Base-by-base conservation (phyloP, 306 rosid species). In the Begonia peltatifolia region DNA sequence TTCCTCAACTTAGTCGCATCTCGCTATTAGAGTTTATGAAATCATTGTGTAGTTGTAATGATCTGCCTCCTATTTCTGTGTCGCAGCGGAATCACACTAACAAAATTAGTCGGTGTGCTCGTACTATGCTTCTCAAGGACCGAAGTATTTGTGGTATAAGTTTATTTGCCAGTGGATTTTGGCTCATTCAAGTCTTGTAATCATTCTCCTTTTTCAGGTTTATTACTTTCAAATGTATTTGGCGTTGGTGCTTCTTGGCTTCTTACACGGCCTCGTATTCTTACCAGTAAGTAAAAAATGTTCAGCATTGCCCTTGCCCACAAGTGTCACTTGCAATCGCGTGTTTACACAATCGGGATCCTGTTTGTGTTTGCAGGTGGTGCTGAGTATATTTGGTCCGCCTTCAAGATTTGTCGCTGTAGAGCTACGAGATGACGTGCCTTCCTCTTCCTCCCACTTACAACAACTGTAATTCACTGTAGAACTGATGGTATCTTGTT, bases 51-150 rank as follows among this genome's bases (percentile, higher is more conserved):
- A 20, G 41, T 63, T 66, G 48, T 57, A 63, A 14, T 56, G 20
- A 14, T 56, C 42, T 47, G 61, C 47, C 38, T 48, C 50, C 57
- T 52, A 43, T 55, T 42, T 20, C 22, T 49, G 58, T 22, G 6
- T 50, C 68, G 68, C 86, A 86, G 99, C 68, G 99, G 99, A 48
- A 92, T 92, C 66, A 92, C 99, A 53, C 69, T 83, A 53, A 92
- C 99, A 51, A 92, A 92, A 79, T 74, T 86, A 68, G 96, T 86
- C 51, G 99, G 99, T 58, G 96, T 83, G 63, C 74, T 92, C 41
- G 96, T 92, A 44, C 99, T 92, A 43, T 77, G 87, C 82, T 92
- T 92, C 78, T 92, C 99, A 38, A 81, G 93, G 63, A 83, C 99
- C 5, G 88, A 92, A 86, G 86, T 92, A 64, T 92, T 92, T 79